phyloP scores from a whole-genome alignment of 768 basidiomycete species.

The Steccherinum ochraceum region DNA sequence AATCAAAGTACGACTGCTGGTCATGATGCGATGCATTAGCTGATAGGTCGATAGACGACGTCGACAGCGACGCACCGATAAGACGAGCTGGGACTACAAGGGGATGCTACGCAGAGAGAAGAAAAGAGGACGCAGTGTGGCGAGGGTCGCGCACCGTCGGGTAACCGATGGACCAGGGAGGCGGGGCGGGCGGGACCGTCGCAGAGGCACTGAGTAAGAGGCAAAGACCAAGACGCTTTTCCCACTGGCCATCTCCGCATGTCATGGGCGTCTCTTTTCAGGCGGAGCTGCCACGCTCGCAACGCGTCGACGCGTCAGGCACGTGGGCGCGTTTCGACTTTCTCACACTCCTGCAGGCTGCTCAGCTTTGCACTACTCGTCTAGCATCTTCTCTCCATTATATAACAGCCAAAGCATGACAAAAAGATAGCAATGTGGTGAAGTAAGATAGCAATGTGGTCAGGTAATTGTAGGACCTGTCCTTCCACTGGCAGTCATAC shows the following conservation, averaged over 20 bases:
- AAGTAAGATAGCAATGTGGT: too few relatives aligned
- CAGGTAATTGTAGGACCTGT: too few relatives aligned
- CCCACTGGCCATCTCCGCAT: conserved; percentile 3
- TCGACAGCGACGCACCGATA: background rate
- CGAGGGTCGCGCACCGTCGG: background rate
- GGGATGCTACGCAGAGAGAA: background rate
- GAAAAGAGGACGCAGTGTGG: background rate
- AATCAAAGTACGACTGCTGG: background rate
- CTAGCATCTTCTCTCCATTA: background rate
- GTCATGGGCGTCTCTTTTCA: conserved; percentile 24
- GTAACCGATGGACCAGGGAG: conserved; percentile 5
- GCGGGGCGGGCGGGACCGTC: conserved; percentile 2
- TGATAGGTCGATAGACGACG: background rate
- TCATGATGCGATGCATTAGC: too few relatives aligned
- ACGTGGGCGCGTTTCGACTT: too few relatives aligned
- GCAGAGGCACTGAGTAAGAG: conserved; percentile 3
- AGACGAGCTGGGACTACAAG: background rate
- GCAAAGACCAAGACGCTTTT: too few relatives aligned
- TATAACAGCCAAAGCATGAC: too few relatives aligned
- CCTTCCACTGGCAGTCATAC: too few relatives aligned
- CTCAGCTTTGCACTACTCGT: background rate
- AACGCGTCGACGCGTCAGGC: conserved; percentile 29
- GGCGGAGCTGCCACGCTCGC: conserved; percentile 37
- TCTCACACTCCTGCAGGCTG: background rate
- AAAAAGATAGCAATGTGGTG: too few relatives aligned